Conservation (phyloP, 2,329 filamentous ascomycete genomes). For the Sporothrix brunneoviolacea region DNA sequence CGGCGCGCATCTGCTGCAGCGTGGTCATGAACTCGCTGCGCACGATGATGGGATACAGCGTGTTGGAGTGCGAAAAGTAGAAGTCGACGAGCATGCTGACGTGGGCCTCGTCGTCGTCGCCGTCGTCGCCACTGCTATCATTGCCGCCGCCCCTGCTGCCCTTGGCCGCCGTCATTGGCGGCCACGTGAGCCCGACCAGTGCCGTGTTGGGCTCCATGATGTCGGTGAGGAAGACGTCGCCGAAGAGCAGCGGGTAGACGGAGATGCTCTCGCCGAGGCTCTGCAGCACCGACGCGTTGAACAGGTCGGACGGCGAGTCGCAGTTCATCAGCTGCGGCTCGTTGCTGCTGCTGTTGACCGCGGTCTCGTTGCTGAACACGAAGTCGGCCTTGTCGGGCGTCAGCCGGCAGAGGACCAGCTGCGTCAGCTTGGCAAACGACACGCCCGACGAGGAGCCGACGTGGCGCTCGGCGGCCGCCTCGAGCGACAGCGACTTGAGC, state of each 20-base stretch:
- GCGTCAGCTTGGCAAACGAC: constrained; percentile 38
- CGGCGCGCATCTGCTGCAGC: constrained; percentile 25
- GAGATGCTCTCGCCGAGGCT: constrained; percentile 22
- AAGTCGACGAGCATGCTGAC: constrained; percentile 31
- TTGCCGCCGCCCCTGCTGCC: too few relatives aligned
- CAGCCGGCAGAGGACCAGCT: constrained; percentile 34
- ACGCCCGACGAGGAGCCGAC: constrained; percentile 38
- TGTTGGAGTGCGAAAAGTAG: constrained; percentile 42
- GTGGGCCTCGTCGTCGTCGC: constrained; percentile 21
- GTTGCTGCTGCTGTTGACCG: neutral
- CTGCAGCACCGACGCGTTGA: constrained; percentile 20
- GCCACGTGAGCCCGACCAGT: constrained; percentile 15
- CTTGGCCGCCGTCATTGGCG: too few relatives aligned
- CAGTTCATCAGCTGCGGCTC: constrained; percentile 21
- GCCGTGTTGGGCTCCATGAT: constrained; percentile 10
- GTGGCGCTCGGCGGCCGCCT: constrained; percentile 38
- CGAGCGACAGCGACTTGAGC: constrained; percentile 33
- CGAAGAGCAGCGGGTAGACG: constrained; percentile 25
- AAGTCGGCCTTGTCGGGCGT: constrained; percentile 37
- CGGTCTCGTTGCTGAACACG: constrained; percentile 25
- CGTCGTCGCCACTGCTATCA: neutral
- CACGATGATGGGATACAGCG: constrained; percentile 37
- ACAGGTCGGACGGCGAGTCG: constrained; percentile 22
- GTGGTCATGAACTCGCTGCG: constrained; percentile 29
- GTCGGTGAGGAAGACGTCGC: constrained; percentile 25